Base-by-base conservation (phyloP, 169 alveolate genomes). In the Plasmodium fragile region DNA sequence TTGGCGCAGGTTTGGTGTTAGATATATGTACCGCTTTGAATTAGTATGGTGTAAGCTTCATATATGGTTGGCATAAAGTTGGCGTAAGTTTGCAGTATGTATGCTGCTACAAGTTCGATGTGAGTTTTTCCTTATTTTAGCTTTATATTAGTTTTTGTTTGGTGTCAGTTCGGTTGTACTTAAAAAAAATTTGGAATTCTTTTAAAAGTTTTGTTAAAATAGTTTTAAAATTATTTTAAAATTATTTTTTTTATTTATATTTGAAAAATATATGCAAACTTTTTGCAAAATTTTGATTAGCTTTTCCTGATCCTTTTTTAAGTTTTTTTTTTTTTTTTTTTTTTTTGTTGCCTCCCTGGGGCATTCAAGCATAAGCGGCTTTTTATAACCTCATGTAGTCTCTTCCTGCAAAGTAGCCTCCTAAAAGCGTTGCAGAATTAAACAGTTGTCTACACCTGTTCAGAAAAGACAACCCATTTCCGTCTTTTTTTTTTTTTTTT, bases 401-500 rank as follows among this genome's bases (percentile, higher is more conserved):
- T 82, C 16, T 11, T 69, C 71, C 73, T 69, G 69, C 71, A 43
- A 53, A 80, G 59, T 80, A 49, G 32, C 73, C 55, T 22, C 75
- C 75, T 70, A 11, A 69, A 69, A 65, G 7, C 13, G 39, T 70
- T 82, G 81, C 39, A 69, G 73, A 22, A 69, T 70, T 36, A 70
- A 10, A 41, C 32, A 30, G n/a, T 69, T 82, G 73, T 82, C 16
- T 82, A 70, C 11, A 41, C 52, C 30, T 70, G 53, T 30, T 25
- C 43, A 82, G 39, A 22, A 25, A 41, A 69, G 16, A 80, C 70
- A 78, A n/a, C 36, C n/a, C 30, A 22, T 65, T 65, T 25, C 36
- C n/a, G 75, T 65, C 75, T 65, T 78, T 65, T 82, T 69, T 39
- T 82, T 82, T 69, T 82, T 69, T 82, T 65, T 32, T 39, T 52